Base-by-base conservation (phyloP, 768 basidiomycete genomes). In the Coprinopsis cinerea region DNA sequence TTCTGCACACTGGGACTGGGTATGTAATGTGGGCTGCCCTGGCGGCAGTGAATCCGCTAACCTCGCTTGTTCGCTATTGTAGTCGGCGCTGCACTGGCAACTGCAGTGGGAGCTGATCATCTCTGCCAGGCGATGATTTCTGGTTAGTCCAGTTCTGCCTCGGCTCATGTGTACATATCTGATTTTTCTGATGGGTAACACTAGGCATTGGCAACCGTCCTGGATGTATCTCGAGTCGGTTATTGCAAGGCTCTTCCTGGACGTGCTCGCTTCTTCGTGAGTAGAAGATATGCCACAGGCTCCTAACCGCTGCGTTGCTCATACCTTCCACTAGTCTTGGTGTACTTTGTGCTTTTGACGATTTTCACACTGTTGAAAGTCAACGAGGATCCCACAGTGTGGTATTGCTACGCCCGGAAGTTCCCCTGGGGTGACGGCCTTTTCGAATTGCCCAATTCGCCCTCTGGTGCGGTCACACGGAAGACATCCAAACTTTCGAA, bases 161-260 rank as follows among this genome's bases (percentile, higher is more conserved):
- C 9, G 4, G 7, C 23, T 40, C 39, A 13, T 20, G 48, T 54
- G 45, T 22, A 27, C 49, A 41, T 43, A 14, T 7, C 13, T n/a
- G 22, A 37, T n/a, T 18, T n/a, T 26, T 28, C 15, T 35, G 13
- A 28, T 20, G 40, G 24, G 7, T n/a, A 22, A 17, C 22, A 13
- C 9, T 44, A 4, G 15, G 32, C 28, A 36, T 36, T 37, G 25
- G 15, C 23, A 13, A 25, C 48, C 56, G 57, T 20, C 56, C 55
- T 14, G 55, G 60, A 15, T 89, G 85, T 58, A 62, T 65, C 4
- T 85, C 86, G 7, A 70, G 72, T 18, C 70, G 64, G 39, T 69
- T 83, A 24, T 66, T 88, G 24, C 65, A 80, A 53, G 81, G 74
- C 2, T 83, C 86, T 57, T 70, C 78, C 44, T 85, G 83, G 83